Evolutionary conservation across 495 filamentous ascomycete species (phyloP).

Genomic region (Xylaria sp.): DNA sequence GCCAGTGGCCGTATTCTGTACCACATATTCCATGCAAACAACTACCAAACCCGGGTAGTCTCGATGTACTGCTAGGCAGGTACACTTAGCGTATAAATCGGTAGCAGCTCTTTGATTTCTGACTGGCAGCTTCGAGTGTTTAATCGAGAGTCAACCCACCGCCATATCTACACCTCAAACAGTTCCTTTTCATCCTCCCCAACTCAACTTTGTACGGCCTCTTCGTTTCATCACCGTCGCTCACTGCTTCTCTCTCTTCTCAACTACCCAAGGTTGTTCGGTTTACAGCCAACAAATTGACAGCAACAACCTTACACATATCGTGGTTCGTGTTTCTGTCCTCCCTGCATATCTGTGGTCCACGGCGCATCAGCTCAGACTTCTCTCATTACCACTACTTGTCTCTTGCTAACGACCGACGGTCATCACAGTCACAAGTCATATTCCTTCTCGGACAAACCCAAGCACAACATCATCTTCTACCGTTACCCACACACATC

Average conservation of each 20-base stretch:
- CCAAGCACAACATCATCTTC: constrained; percentile 14
- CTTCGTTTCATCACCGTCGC: constrained; percentile 8
- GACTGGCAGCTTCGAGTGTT: constrained; percentile 17
- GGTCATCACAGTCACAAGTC: neutral
- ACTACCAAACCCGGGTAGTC: neutral
- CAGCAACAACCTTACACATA: neutral
- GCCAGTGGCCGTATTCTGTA: neutral
- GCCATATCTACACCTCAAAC: constrained; percentile 10
- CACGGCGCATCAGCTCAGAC: neutral
- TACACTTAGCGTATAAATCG: neutral
- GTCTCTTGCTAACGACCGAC: constrained; percentile 8
- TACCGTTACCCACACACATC: constrained; percentile 11
- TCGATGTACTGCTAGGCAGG: constrained; percentile 11
- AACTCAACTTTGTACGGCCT: constrained; percentile 17
- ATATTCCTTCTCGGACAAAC: neutral
- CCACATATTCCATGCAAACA: neutral
- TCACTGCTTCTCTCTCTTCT: neutral
- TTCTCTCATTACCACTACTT: neutral
- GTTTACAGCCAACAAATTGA: neutral
- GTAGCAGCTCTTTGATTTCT: constrained; percentile 11
- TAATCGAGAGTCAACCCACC: constrained; percentile 24
- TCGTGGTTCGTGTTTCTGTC: constrained; percentile 8
- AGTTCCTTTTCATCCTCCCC: constrained; percentile 18
- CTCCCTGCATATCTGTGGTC: neutral
- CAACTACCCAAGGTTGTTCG: neutral